Conservation (phyloP, 2,329 filamentous ascomycete genomes). For the Periconia sp. region DNA sequence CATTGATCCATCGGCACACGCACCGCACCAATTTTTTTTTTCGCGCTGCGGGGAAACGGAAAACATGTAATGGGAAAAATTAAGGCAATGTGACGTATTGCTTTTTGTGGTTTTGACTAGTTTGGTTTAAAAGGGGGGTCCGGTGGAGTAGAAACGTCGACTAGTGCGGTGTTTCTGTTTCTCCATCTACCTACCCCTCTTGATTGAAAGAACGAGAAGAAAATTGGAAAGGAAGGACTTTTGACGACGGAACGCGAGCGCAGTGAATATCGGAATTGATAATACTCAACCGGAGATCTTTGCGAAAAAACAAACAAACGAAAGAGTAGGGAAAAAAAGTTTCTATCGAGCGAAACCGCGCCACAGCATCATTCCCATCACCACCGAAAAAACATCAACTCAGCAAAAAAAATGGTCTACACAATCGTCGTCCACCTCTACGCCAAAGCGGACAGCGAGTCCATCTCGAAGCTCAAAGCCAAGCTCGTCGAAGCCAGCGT, state of each 20-base stretch:
- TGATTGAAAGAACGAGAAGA: no score
- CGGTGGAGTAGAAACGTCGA: no score
- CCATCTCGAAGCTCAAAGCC: slow-evolving; percentile 66
- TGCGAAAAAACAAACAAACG: no score
- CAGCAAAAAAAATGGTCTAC: slow-evolving; percentile 60
- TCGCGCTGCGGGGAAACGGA: not conserved
- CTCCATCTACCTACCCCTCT: no score
- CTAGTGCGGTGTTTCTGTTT: no score
- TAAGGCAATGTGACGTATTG: not conserved
- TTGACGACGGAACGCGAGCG: no score
- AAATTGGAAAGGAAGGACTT: no score
- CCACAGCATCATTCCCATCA: not conserved
- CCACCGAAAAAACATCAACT: not conserved
- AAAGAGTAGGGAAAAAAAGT: no score
- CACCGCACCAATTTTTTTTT: not conserved
- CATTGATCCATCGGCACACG: no score
- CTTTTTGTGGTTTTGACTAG: not conserved
- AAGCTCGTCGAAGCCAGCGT: slow-evolving; percentile 76
- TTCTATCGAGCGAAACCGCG: no score
- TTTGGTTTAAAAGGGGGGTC: not conserved
- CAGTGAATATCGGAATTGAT: no score
- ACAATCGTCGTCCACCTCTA: slow-evolving; percentile 70
- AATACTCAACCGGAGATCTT: no score
- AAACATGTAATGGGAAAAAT: not conserved
- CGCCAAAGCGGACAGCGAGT: slow-evolving; percentile 66